Evolutionary conservation across 306 rosid genomes (phyloP), one percentile per base, ranked within the genome.

Genomic region (Cicer cuneatum): DNA sequence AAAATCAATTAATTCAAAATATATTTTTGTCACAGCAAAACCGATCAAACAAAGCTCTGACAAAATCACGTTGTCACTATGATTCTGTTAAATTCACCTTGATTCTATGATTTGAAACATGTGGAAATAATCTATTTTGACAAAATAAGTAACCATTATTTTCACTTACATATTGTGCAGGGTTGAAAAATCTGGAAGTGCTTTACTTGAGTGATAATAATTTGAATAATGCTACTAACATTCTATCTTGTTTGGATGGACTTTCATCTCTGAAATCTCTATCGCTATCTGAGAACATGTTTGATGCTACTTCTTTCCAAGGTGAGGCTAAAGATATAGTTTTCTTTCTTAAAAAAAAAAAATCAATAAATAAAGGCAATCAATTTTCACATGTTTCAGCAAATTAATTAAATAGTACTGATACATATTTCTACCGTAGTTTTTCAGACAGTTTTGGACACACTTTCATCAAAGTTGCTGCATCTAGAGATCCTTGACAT

Each of bases 191-290:
- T 57, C 38, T 76, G 12, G 74, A 76, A 69, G 74, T 67, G 7
- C 69, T 71, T 19, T 2, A 40, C 66, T 8, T 71, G 14, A 7
- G 53, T 41, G 0, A 0, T 3, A 71, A 71, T 42, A 0, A 0
- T 21, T 71, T 71, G 5, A 3, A 7, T 71, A 12, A 12, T 42
- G 13, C 9, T 38, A 8, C 1, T 0, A 1, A 1, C 39, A 24
- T 57, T n/a, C 10, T 21, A 5, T 24, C 35, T 6, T 42, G 68
- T 58, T 35, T 72, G 56, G 24, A 46, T 3, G 46, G 43, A 8
- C 35, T 72, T 41, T 72, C 67, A 1, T 71, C 65, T 53, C 75
- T 53, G 1, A 71, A 71, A 45, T 72, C 67, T 66, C 57, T 66
- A 46, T 66, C 7, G 3, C 46, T 66, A 2, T 0, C 0, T 9